Conservation (phyloP, 1,139 yeast genomes). For the Suhomyces guaymorum region DNA sequence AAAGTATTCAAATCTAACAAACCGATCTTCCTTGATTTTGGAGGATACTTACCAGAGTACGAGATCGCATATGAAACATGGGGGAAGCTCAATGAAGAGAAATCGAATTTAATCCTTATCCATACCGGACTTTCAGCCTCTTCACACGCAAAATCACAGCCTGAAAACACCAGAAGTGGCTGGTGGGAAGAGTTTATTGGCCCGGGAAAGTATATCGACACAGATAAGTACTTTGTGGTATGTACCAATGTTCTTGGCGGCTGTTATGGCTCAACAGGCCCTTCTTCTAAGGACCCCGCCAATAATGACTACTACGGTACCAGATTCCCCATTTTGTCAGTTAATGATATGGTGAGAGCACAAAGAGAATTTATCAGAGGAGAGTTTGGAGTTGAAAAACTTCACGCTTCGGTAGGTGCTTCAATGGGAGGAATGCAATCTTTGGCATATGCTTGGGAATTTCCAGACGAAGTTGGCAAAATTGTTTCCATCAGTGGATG, state of each 20-base stretch:
- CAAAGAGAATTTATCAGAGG: conserved; percentile 68
- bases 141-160: conserved; percentile 89
- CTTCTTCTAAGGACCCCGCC: conserved; percentile 77
- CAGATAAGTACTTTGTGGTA: conserved; percentile 74
- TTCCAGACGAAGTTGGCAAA: conserved; percentile 71
- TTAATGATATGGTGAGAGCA: conserved; percentile 89
- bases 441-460: conserved; percentile 82
- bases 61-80: conserved; percentile 89
- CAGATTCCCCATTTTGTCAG: conserved; percentile 79
- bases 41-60: conserved; percentile 73
- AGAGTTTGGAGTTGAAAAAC: conserved; percentile 59
- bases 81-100: conserved; percentile 48
- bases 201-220: conserved; percentile 75
- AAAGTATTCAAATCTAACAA: conserved; percentile 53
- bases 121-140: conserved; percentile 95
- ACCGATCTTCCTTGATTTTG: conserved; percentile 76
- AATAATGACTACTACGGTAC: conserved; percentile 73
- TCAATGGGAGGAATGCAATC: conserved; percentile 99
- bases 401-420: conserved; percentile 84
- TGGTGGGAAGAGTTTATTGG: conserved; percentile 98
- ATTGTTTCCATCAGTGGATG: conserved; percentile 84
- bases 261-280: conserved; percentile 95
- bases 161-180: conserved; percentile 68
- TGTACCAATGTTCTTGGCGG: conserved; percentile 94
- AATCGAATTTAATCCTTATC: conserved; percentile 70